Percentiles rank a stretch among this genome's conserved stretches.
These are phyloP conservation scores for Geotrichum restrictum DNA, from an alignment of 1,139 yeast genomes.

Conservation along the genomic window DNA sequence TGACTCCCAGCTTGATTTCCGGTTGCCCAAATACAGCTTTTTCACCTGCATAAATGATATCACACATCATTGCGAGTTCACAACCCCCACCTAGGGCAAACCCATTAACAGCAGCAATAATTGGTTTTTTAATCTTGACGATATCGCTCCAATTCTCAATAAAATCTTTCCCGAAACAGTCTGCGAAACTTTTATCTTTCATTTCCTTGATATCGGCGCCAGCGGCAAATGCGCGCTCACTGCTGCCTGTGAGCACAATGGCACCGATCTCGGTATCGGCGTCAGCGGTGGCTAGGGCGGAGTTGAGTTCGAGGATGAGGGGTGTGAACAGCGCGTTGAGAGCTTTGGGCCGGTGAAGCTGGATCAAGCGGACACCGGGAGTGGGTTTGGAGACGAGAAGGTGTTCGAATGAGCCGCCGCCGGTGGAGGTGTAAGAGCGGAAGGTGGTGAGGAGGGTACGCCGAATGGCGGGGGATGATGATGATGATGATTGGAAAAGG, in stretches of 20 bases:
- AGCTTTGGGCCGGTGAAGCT: conserved; percentile 60
- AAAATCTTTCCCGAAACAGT: conserved; percentile 39
- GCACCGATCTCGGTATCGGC: conserved; percentile 44
- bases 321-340: conserved; percentile 61
- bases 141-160: conserved; percentile 42
- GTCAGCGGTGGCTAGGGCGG: conserved; percentile 43
- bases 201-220: conserved; percentile 55
- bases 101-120: conserved; percentile 53
- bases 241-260: conserved; percentile 45
- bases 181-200: conserved; percentile 42
- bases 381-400: conserved; percentile 43
- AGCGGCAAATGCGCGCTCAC: conserved; percentile 47
- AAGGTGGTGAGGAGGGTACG: not conserved
- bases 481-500: not conserved
- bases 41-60: conserved; percentile 49
- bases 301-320: conserved; percentile 44
- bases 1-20: conserved; percentile 50
- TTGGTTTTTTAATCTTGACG: conserved; percentile 42
- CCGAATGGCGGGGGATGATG: too few relatives aligned
- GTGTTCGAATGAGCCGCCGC: conserved; percentile 40
- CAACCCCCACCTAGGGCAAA: conserved; percentile 54
- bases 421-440: conserved; percentile 31
- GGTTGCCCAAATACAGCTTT: conserved; percentile 55
- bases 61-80: conserved; percentile 52
- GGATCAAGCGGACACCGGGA: conserved; percentile 47